phyloP scores from a whole-genome alignment of 1,284 basidiomycete species.

The Boletus smithii region DNA sequence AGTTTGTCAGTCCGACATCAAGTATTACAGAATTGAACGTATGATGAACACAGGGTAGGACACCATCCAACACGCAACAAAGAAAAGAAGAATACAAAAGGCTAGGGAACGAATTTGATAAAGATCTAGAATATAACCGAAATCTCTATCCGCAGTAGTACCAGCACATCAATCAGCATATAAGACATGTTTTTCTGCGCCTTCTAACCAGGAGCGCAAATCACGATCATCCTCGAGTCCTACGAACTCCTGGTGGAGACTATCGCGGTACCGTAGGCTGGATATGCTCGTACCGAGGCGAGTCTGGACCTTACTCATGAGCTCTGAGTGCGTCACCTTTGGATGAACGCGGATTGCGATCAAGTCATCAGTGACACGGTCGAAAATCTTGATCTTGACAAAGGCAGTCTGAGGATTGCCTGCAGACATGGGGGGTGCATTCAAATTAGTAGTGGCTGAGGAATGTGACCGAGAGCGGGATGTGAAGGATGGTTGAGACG shows the following conservation, averaged over 20 bases:
- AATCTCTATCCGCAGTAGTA: conserved; percentile 8
- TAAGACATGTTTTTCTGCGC: conserved; percentile 84
- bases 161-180: conserved; percentile 62
- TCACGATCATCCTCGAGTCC: conserved; percentile 69
- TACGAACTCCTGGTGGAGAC: conserved; percentile 60
- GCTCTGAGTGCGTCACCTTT: conserved; percentile 78
- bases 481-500: conserved; percentile 45
- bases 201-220: conserved; percentile 77
- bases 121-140: conserved; percentile 29
- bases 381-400: conserved; percentile 98
- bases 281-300: conserved; percentile 77
- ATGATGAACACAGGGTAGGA: not conserved
- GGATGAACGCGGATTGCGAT: conserved; percentile 98
- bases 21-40: conserved; percentile 16
- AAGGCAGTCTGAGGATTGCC: conserved; percentile 79
- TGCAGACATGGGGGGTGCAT: conserved; percentile 69
- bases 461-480: conserved; percentile 58
- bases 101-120: conserved; percentile 18
- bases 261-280: conserved; percentile 72
- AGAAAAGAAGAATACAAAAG: conserved; percentile 8
- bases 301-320: conserved; percentile 89
- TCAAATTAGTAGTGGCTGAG: conserved; percentile 48
- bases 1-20: not conserved
- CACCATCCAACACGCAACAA: conserved; percentile 2
- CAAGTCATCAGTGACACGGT: conserved; percentile 86